Conservation (phyloP, 495 filamentous ascomycete species). For the Trichoderma virens region DNA sequence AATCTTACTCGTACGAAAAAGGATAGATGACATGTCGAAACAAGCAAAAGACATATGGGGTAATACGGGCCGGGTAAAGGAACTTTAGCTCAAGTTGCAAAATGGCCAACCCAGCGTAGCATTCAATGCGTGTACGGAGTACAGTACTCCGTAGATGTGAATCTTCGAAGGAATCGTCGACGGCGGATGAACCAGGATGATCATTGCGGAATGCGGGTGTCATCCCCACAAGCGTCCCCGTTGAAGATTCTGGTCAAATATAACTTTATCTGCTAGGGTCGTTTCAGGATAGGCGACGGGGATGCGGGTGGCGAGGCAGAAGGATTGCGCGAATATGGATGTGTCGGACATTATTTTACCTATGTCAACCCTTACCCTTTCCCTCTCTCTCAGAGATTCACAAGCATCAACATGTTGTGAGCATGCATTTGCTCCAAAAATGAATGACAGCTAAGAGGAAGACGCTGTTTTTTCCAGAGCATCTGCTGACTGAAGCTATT, state of each 20-base stretch:
- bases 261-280: slow-evolving; percentile 2
- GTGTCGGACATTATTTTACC: not conserved
- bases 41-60: not conserved
- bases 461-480: too few species aligned
- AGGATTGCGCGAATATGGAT: not conserved
- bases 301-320: not conserved
- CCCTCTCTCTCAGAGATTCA: not conserved
- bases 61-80: too few species aligned
- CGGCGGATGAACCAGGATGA: not conserved
- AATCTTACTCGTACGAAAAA: not conserved
- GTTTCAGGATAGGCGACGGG: not conserved
- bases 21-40: not conserved
- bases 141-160: too few species aligned
- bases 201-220: not conserved
- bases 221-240: not conserved
- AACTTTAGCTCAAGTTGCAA: too few species aligned
- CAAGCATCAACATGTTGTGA: not conserved
- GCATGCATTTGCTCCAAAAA: not conserved
- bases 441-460: not conserved
- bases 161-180: too few species aligned
- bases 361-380: too few species aligned
- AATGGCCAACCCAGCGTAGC: too few species aligned
- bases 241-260: not conserved
- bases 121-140: too few species aligned
- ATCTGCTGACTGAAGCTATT: not conserved